These are phyloP conservation scores for Malassezia restricta DNA, from an alignment of 1,284 basidiomycete species.

Conservation along the genomic window DNA sequence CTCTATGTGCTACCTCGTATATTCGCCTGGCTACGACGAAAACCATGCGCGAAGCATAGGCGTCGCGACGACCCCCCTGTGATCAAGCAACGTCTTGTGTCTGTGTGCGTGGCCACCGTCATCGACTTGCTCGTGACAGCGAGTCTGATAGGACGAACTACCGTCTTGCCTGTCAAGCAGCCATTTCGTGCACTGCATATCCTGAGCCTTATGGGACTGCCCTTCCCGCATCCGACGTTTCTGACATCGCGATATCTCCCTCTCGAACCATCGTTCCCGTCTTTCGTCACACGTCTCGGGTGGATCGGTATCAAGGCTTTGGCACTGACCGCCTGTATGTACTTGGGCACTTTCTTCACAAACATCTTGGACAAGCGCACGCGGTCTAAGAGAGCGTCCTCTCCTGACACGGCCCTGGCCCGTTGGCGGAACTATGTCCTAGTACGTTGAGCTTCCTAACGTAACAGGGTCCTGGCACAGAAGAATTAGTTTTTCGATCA, in stretches of 20 bases:
- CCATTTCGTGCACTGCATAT: constrained; percentile 10
- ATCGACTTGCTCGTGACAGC: constrained; percentile 2
- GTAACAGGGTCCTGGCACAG: constrained; percentile 69
- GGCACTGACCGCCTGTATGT: constrained; percentile 61
- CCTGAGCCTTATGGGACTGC: constrained; percentile 22
- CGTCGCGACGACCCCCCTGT: constrained; percentile 24
- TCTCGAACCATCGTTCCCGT: constrained; percentile 10
- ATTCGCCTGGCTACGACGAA: neutral
- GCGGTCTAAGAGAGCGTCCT: too few species aligned
- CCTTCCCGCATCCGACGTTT: constrained; percentile 21
- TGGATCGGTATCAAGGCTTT: constrained; percentile 10
- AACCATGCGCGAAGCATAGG: neutral
- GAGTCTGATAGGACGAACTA: neutral
- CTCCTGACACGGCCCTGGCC: neutral
- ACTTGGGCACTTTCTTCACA: constrained; percentile 67
- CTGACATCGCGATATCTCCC: constrained; percentile 21
- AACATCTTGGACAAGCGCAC: constrained; percentile 50
- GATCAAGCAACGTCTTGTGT: constrained; percentile 22
- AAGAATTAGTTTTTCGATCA: constrained; percentile 81
- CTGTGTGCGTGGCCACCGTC: constrained; percentile 17
- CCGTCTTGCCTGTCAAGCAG: neutral
- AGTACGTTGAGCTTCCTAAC: constrained; percentile 50
- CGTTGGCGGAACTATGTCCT: constrained; percentile 59
- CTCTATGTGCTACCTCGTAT: constrained; percentile 5
- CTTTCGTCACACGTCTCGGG: neutral